Evolutionary conservation across 1,284 basidiomycete genomes (phyloP), one percentile per base, ranked within the genome.

Genomic region (Exobasidium cylindrosporum): DNA sequence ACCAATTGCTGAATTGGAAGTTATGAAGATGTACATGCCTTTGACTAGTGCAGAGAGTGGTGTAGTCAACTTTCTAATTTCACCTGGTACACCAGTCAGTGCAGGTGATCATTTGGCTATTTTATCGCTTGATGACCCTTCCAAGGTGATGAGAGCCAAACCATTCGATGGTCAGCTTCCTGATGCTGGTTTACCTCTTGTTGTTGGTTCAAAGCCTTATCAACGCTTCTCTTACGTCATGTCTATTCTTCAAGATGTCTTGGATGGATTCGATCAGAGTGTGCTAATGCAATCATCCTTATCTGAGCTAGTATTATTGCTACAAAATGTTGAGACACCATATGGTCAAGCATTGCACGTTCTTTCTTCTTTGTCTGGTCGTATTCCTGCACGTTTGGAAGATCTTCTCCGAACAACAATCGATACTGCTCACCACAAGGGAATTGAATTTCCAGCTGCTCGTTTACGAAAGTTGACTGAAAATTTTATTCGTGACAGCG

Each of bases 21-120:
- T 61, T 62, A 62, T 68, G 70, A 73, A 76, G 72, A 66, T 72
- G 77, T 78, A 78, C 63, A 62, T 79, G 49, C 77, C 77, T 45
- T 87, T 99, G 63, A 88, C 92, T 60, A 92, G 94, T n/a, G 86
- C 89, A 2, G 96, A 99, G 81, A 92, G 95, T 80, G 96, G 96
- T 80, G 86, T 90, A 26, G 70, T 78, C 53, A 69, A 72, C 49
- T 89, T 98, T 79, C 92, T 98, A 81, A 98, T 97, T 84, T 93
- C 97, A 79, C 91, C 95, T 57, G 96, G 96, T 72, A 90, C 95
- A 74, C 92, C 92, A 69, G 87, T 99, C 62, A 90, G 92, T 72
- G 91, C 94, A n/a, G 96, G 96, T 54, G 96, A 97, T 81, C 93
- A 98, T 67, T 87, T 99, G 65, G 96, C 96, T 83, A 95, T 98